These are phyloP conservation scores for Pseudocercospora eumusae DNA, from an alignment of 2,329 filamentous ascomycete species.

Conservation along the genomic window DNA sequence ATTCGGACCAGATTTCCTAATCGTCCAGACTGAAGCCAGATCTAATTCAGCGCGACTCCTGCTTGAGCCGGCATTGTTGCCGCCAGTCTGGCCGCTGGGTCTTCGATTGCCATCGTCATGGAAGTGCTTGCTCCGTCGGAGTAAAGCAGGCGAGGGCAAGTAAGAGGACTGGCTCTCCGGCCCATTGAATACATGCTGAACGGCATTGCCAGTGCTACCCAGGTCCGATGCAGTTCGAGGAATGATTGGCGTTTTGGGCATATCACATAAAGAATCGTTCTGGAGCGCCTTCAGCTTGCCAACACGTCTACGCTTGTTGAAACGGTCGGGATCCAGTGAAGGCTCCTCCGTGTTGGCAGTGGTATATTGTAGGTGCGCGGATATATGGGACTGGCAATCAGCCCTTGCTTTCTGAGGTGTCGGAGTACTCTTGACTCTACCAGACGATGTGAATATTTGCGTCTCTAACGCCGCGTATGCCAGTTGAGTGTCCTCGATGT, in stretches of 20 bases:
- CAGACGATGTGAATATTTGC: conserved; percentile 41
- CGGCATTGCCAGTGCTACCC: background rate
- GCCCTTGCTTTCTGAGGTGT: background rate
- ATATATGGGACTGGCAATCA: background rate
- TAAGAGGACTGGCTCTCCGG: conserved; percentile 32
- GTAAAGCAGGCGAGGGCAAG: conserved; percentile 22
- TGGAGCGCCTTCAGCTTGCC: background rate
- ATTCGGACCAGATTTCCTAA: background rate
- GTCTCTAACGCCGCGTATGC: conserved; percentile 46
- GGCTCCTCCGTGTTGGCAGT: too few species aligned
- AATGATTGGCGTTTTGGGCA: background rate
- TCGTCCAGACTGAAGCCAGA: conserved; percentile 1
- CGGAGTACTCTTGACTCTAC: conserved; percentile 8
- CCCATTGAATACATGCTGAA: conserved; percentile 3
- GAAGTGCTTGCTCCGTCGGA: background rate
- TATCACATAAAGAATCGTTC: background rate
- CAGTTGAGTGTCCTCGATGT: conserved; percentile 48
- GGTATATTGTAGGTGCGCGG: too few species aligned
- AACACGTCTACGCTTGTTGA: background rate
- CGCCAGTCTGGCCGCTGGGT: background rate
- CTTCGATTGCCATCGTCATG: background rate
- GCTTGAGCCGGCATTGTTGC: background rate
- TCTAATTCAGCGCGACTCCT: background rate
- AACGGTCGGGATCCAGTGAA: too few species aligned
- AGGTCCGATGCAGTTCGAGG: background rate